Evolutionary conservation across 2,329 filamentous ascomycete genomes (phyloP).

Genomic region (Mycosphaerelloides madeirae): DNA sequence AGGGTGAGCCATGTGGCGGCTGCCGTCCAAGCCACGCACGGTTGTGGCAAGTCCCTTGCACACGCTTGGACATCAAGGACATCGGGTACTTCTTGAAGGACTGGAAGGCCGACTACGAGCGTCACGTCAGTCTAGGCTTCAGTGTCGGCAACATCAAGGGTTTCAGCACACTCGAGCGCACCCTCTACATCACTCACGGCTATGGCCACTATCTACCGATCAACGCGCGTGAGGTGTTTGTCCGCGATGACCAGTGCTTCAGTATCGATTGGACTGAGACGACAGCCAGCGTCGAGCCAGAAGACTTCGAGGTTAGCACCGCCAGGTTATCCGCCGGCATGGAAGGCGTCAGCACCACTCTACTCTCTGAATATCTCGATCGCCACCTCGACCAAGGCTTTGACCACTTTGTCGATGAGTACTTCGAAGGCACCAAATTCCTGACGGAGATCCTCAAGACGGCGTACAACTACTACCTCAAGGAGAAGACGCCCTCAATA

Average conservation of each 20-base stretch:
- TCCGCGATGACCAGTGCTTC: slow-evolving; percentile 88
- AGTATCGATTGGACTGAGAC: slow-evolving; percentile 91
- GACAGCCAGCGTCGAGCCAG: slow-evolving; percentile 59
- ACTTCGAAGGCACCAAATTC: slow-evolving; percentile 93
- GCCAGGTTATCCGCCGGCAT: slow-evolving; percentile 84
- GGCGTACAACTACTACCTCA: slow-evolving; percentile 85
- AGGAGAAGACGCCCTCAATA: slow-evolving; percentile 82
- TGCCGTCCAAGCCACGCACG: slow-evolving; percentile 94
- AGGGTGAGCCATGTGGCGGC: slow-evolving; percentile 90
- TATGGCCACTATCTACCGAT: slow-evolving; percentile 92
- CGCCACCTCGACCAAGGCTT: slow-evolving; percentile 90
- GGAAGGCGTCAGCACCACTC: slow-evolving; percentile 75
- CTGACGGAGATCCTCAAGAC: slow-evolving; percentile 95
- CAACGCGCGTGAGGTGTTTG: slow-evolving; percentile 88
- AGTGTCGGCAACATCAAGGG: slow-evolving; percentile 95
- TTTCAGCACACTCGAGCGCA: slow-evolving; percentile 57
- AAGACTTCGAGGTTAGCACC: slow-evolving; percentile 79
- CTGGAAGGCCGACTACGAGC: slow-evolving; percentile 95
- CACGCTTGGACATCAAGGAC: slow-evolving; percentile 96
- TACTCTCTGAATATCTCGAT: slow-evolving; percentile 87
- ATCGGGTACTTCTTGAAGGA: slow-evolving; percentile 99
- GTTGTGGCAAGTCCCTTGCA: slow-evolving; percentile 96
- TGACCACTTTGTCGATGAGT: slow-evolving; percentile 89
- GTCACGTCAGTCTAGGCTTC: slow-evolving; percentile 79
- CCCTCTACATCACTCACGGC: slow-evolving; percentile 91